Percentiles rank a stretch among this genome's conserved stretches.
Evolutionary conservation across 2,329 filamentous ascomycete species (phyloP).

Genomic region (Cladobotryum mycophilum): DNA sequence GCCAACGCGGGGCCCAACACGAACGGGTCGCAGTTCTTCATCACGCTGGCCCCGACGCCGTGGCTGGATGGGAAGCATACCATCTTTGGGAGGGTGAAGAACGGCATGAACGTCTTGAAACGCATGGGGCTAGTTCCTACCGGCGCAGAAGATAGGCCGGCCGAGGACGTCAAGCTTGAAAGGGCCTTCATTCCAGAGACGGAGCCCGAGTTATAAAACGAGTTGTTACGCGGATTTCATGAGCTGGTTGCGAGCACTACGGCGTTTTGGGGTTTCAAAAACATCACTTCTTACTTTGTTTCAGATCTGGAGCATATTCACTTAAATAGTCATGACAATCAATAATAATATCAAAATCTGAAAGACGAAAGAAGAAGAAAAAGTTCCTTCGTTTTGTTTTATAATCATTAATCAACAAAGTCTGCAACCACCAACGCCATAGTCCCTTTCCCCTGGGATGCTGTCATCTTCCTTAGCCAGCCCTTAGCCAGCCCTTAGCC

Average conservation of each 20-base stretch:
- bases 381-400: constrained; percentile 12
- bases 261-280: constrained; percentile 3
- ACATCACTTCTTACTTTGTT: background rate
- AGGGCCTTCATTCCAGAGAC: constrained; percentile 64
- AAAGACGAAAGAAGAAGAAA: background rate
- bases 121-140: constrained; percentile 86
- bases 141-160: constrained; percentile 69
- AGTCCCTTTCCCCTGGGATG: constrained; percentile 13
- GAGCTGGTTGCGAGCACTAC: background rate
- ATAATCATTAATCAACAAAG: constrained; percentile 19
- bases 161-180: constrained; percentile 75
- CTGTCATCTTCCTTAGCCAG: constrained; percentile 11
- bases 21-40: constrained; percentile 93
- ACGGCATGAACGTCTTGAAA: constrained; percentile 75
- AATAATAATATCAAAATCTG: too few relatives aligned
- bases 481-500: constrained; percentile 12
- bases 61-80: constrained; percentile 98
- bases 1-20: constrained; percentile 90
- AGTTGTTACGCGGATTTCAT: background rate
- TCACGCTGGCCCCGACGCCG: constrained; percentile 87
- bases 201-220: constrained; percentile 31
- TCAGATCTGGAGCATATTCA: too few relatives aligned
- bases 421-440: constrained; percentile 16
- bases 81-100: constrained; percentile 87
- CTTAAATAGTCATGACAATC: too few relatives aligned